Evolutionary conservation across 805 yeast genomes (phyloP), one percentile per base, ranked within the genome.

Genomic region (Kazachstania viticola): DNA sequence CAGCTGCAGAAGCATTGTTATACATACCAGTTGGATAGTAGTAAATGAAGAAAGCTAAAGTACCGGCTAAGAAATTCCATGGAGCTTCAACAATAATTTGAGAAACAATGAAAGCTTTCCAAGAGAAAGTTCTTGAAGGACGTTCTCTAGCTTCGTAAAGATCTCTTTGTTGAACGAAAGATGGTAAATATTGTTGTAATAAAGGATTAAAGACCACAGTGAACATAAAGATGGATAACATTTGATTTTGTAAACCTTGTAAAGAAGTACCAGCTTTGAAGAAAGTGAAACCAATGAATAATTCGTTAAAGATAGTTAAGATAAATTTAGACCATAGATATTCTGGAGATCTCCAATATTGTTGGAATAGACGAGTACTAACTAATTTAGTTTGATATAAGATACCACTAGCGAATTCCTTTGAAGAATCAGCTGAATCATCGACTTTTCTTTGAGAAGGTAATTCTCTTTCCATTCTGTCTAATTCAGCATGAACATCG

Each of bases 181-280:
- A 52, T 14, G 85, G 84, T 41, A 76, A 55, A 58, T 71, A 64
- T 52, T 79, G 85, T 41, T 75, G 72, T 30, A 73, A 49, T 44
- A 75, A 46, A 16, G 79, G 73, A 41, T 66, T 65, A 57, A 73
- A 64, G 18, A 69, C 60, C 44, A 71, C 64, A 25, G 71, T 50
- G 46, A 74, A 68, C 83, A 79, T 76, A 61, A 81, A 81, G 27
- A 78, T 49, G 3, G 85, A 64, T 45, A 79, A 71, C 84, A 80
- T 75, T 61, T 79, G 91, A 56, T 82, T 81, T 55, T 84, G 94
- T 46, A 82, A 54, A 49, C 82, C 76, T 57, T 73, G 88, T 29
- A 69, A 48, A 3, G 82, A 65, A 14, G 62, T 67, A 35, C 64
- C 62, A 16, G 88, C 80, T 38, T 74, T 75, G 64, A 71, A 81